Percentiles rank a stretch among this genome's conserved stretches.
phyloP scores from a whole-genome alignment of 257 asterid genomes.

The Leptodermis oblonga region DNA sequence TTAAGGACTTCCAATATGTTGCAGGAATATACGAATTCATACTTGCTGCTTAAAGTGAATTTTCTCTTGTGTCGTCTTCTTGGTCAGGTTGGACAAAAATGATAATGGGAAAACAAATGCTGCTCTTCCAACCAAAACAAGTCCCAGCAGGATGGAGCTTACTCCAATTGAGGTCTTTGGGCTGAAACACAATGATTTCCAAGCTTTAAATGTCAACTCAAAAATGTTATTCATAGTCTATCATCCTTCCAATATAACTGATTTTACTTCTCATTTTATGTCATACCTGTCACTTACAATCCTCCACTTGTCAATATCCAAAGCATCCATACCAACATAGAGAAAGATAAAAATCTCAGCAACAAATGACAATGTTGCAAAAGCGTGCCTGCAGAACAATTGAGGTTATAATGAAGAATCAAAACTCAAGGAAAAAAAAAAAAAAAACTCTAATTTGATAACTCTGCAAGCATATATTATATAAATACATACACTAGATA shows the following conservation, averaged over 20 bases:
- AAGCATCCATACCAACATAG: conserved; percentile 97
- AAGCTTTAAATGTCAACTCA: conserved; percentile 1
- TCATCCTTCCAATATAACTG: background rate
- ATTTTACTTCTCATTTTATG: conserved; percentile 3
- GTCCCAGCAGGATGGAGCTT: conserved; percentile 82
- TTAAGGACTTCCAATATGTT: conserved; percentile 9
- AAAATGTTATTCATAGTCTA: conserved; percentile 2
- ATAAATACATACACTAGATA: background rate
- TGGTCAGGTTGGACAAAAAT: conserved; percentile 74
- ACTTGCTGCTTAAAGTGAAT: conserved; percentile 78
- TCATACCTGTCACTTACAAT: conserved; percentile 73
- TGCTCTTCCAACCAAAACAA: conserved; percentile 86
- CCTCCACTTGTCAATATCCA: conserved; percentile 95
- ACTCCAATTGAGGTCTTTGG: conserved; percentile 60
- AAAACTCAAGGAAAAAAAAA: background rate
- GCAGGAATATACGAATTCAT: conserved; percentile 22
- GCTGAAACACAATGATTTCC: conserved; percentile 31
- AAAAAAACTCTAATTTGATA: background rate
- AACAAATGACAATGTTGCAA: conserved; percentile 88
- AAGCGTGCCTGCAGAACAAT: conserved; percentile 68
- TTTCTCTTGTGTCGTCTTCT: conserved; percentile 58
- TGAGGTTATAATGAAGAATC: conserved; percentile 7
- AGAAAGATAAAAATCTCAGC: conserved; percentile 92
- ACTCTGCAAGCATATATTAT: background rate
- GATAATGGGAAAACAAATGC: conserved; percentile 96